phyloP scores from a whole-genome alignment of 192 early-diverging fungal species.

The Entophlyctis luteolus region DNA sequence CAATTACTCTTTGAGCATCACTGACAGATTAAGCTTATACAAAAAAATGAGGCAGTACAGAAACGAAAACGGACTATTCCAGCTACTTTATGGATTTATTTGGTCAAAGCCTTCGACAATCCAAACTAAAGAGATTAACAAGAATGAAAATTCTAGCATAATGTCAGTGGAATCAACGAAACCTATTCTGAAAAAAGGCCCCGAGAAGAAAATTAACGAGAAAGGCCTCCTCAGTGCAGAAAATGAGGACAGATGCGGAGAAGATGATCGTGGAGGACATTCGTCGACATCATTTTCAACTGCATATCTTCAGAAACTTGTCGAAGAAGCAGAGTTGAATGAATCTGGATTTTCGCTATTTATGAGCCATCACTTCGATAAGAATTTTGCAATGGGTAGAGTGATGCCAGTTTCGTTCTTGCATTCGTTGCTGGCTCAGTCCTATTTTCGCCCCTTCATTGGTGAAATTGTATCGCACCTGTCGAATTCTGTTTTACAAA shows the following conservation, averaged over 20 bases:
- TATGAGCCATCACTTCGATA: slow-evolving; percentile 49
- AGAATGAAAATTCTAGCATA: background rate
- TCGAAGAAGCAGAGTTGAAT: slow-evolving; percentile 45
- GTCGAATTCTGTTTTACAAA: slow-evolving; percentile 17
- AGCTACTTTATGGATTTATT: slow-evolving; percentile 32
- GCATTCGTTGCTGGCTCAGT: slow-evolving; percentile 49
- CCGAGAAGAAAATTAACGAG: background rate
- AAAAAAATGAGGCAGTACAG: slow-evolving; percentile 37
- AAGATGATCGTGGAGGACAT: slow-evolving; percentile 5
- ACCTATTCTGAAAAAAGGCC: background rate
- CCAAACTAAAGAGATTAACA: too few species aligned
- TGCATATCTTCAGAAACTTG: slow-evolving; percentile 39
- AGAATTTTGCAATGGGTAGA: slow-evolving; percentile 48
- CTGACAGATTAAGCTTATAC: slow-evolving; percentile 46
- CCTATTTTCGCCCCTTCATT: slow-evolving; percentile 50
- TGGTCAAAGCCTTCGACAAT: too few species aligned
- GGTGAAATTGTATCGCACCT: slow-evolving; percentile 41
- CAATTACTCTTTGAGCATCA: slow-evolving; percentile 46
- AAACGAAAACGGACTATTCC: slow-evolving; percentile 29
- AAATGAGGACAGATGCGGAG: background rate
- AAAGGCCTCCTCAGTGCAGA: background rate
- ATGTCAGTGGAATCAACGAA: background rate
- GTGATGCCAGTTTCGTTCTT: slow-evolving; percentile 43
- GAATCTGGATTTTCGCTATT: slow-evolving; percentile 44
- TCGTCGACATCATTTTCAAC: slow-evolving; percentile 32